A percentile compares a stretch with the other conserved stretches of the same genome.
Evolutionary conservation across 1,284 basidiomycete species (phyloP).

Genomic region (Paramarasmius palmivorus): DNA sequence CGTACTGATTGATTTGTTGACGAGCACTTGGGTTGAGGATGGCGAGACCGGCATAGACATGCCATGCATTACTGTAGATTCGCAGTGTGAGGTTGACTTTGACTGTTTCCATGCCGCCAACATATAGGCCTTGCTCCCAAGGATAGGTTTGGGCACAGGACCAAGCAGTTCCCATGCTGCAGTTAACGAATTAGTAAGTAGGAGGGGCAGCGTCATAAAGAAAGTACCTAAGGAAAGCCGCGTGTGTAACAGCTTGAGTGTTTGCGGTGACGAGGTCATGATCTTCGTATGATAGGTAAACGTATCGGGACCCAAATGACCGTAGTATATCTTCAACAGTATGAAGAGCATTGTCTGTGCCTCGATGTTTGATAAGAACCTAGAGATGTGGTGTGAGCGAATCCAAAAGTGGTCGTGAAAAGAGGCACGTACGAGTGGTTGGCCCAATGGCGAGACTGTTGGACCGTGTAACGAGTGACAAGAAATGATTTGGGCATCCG

Average conservation of each 20-base stretch:
- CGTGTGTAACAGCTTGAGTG: constrained; percentile 97
- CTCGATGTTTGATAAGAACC: constrained; percentile 91
- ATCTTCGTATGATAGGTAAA: constrained; percentile 93
- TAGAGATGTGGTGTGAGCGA: constrained; percentile 32
- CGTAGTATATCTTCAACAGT: constrained; percentile 85
- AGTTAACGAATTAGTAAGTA: neutral
- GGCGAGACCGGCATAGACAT: constrained; percentile 97
- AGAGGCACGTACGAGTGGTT: constrained; percentile 71
- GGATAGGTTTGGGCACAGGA: constrained; percentile 79
- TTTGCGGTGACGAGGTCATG: constrained; percentile 97
- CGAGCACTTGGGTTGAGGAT: constrained; percentile 95
- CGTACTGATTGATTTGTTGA: constrained; percentile 89
- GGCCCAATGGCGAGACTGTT: constrained; percentile 86
- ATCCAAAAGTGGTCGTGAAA: neutral
- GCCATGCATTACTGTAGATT: constrained; percentile 98
- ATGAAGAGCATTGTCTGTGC: constrained; percentile 68
- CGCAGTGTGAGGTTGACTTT: constrained; percentile 97
- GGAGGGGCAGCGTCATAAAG: constrained; percentile 8
- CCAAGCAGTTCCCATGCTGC: constrained; percentile 98
- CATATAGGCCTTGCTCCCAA: constrained; percentile 94
- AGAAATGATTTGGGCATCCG: constrained; percentile 88
- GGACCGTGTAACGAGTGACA: constrained; percentile 96
- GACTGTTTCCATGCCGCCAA: constrained; percentile 97
- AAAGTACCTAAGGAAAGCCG: constrained; percentile 88
- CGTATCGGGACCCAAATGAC: constrained; percentile 85